phyloP scores from a whole-genome alignment of 164 flowering plant genomes.

The Taxillus chinensis region DNA sequence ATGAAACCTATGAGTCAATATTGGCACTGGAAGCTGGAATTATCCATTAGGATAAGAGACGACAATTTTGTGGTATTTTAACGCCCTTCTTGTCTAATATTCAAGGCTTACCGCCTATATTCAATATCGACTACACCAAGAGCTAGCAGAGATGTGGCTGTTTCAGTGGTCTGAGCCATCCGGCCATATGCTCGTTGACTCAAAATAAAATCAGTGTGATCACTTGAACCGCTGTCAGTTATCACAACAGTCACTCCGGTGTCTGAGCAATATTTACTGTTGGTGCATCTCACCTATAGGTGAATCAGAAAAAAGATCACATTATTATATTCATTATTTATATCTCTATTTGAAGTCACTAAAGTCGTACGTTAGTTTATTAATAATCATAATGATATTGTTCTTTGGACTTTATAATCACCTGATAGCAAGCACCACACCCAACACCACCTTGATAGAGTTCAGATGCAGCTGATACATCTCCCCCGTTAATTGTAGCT shows the following conservation, averaged over 20 bases:
- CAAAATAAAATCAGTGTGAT: conserved; percentile 59
- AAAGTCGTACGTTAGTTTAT: no score
- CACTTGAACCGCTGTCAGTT: conserved; percentile 63
- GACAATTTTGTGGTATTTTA: no score
- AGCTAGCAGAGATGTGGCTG: conserved; percentile 37
- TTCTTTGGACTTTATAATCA: conserved; percentile 4
- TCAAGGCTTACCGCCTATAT: conserved; percentile 43
- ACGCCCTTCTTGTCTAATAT: no score
- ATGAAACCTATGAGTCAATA: background rate
- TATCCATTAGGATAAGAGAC: background rate
- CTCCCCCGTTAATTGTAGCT: conserved; percentile 73
- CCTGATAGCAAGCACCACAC: conserved; percentile 94
- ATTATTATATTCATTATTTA: no score
- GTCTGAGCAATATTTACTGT: conserved; percentile 59
- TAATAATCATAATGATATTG: no score
- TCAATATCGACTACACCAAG: conserved; percentile 57
- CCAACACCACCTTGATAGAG: conserved; percentile 73
- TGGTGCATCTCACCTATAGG: conserved; percentile 61
- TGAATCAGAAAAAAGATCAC: background rate
- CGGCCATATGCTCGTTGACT: conserved; percentile 47
- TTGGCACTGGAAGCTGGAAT: background rate
- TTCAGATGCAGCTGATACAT: conserved; percentile 75
- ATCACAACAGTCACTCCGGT: conserved; percentile 66
- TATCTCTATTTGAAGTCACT: no score
- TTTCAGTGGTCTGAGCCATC: conserved; percentile 63